Base-by-base conservation (phyloP, 2,329 filamentous ascomycete species). In the Parascedosporium putredinis region DNA sequence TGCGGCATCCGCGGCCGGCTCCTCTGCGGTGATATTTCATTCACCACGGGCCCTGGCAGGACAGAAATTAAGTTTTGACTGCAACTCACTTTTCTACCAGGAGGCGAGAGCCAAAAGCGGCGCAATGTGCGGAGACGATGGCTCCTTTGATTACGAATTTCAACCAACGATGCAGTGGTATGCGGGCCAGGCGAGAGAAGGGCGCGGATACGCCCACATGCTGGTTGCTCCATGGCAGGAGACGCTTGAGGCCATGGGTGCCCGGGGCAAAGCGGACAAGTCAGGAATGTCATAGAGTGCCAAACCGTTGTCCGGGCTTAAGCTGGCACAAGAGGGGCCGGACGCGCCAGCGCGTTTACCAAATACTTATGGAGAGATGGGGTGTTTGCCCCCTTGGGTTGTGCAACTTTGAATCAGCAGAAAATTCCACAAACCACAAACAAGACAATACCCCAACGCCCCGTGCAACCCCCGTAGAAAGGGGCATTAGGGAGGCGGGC, bases 91-190 rank as follows among this genome's bases (percentile, higher is more conserved):
- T n/a, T n/a, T n/a, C n/a, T n/a, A n/a, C n/a, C n/a, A n/a, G n/a
- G n/a, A n/a, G n/a, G n/a, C n/a, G n/a, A n/a, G n/a, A n/a, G n/a
- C n/a, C n/a, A n/a, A n/a, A n/a, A n/a, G n/a, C n/a, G n/a, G n/a
- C n/a, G n/a, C n/a, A n/a, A n/a, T n/a, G n/a, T n/a, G n/a, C n/a
- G n/a, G n/a, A n/a, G 25, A 34, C 22, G 22, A 34, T 14, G 51
- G 44, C 4, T 50, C 42, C 2, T 67, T 73, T 57, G 8, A 45
- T 23, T 77, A 69, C 55, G 57, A 57, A 14, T 79, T 73, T 55
- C 58, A 57, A 38, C 67, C 73, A 7, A 80, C 77, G 2, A 52
- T 64, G 52, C 61, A 70, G 4, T 81, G 78, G 78, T 81, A 80
- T 54, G 55, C 56, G 3, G 62, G 70, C 33, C 72, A 76, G 53